phyloP scores from a whole-genome alignment of 192 early-diverging fungal species.

The Linnemannia hyalina region DNA sequence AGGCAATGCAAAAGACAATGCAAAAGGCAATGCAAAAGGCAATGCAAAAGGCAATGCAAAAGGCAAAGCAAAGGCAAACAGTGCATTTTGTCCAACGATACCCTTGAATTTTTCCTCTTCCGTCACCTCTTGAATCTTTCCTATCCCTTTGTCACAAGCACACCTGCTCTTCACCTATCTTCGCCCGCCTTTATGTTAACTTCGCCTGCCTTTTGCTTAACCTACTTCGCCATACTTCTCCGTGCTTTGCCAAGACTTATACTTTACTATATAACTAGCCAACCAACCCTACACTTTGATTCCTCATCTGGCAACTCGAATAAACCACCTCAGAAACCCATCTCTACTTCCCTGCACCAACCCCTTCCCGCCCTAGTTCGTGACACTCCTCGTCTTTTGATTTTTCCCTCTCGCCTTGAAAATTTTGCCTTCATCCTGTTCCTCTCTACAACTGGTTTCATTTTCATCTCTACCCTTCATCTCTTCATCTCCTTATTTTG shows the following conservation, averaged over 20 bases:
- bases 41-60: not conserved
- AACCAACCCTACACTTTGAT: conserved; percentile 6
- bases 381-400: too few species aligned
- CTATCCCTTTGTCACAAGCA: too few species aligned
- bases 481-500: conserved; percentile 44
- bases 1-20: conserved; percentile 13
- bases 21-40: conserved; percentile 3
- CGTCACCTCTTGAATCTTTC: too few species aligned
- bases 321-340: conserved; percentile 6
- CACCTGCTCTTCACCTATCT: too few species aligned
- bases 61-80: not conserved
- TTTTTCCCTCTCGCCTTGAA: too few species aligned
- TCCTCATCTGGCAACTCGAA: conserved; percentile 5
- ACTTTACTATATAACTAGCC: not conserved
- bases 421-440: conserved; percentile 19
- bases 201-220: not conserved
- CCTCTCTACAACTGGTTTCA: conserved; percentile 33
- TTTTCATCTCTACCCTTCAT: conserved; percentile 32
- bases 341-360: conserved; percentile 12
- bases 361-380: not conserved
- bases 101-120: too few species aligned
- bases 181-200: too few species aligned
- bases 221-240: not conserved
- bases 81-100: not conserved
- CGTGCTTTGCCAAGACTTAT: not conserved